phyloP scores from a whole-genome alignment of 2,329 filamentous ascomycete genomes.

The Coniosporium tulheliwenetii region DNA sequence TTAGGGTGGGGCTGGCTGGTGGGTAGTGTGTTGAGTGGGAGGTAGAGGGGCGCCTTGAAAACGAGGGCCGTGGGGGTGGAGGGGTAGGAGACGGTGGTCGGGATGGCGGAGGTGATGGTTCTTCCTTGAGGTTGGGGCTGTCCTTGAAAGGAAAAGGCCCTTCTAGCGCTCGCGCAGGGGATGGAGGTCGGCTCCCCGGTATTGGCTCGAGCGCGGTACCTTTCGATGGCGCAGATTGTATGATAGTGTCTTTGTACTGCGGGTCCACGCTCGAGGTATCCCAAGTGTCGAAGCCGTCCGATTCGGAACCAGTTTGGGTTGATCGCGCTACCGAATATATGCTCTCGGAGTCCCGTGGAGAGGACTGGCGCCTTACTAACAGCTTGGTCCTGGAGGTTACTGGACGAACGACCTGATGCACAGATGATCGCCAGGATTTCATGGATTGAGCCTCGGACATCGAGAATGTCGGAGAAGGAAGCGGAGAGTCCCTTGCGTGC shows the following conservation, averaged over 20 bases:
- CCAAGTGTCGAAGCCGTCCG: slow-evolving; percentile 58
- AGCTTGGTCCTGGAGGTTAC: slow-evolving; percentile 1
- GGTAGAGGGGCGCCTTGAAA: slow-evolving; percentile 7
- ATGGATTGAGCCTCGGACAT: neutral
- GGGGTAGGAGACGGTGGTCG: neutral
- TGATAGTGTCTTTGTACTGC: slow-evolving; percentile 42
- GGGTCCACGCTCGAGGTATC: slow-evolving; percentile 54
- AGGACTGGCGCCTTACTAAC: neutral
- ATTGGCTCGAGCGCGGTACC: slow-evolving; percentile 53
- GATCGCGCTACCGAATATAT: slow-evolving; percentile 1
- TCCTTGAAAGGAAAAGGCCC: slow-evolving; percentile 20
- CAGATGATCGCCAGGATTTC: neutral
- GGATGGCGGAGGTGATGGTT: neutral
- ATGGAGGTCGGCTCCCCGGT: slow-evolving; percentile 49
- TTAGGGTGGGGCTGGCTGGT: slow-evolving; percentile 22
- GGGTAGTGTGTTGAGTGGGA: slow-evolving; percentile 12
- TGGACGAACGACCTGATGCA: slow-evolving; percentile 1
- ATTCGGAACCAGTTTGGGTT: slow-evolving; percentile 15
- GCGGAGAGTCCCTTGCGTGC: neutral
- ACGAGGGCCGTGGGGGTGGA: neutral
- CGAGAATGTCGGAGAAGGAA: too few relatives aligned
- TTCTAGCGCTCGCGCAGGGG: slow-evolving; percentile 45
- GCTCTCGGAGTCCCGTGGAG: slow-evolving; percentile 1
- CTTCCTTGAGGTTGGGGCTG: too few relatives aligned
- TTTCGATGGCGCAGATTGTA: slow-evolving; percentile 27